These are phyloP conservation scores for Luffa aegyptiaca DNA, from an alignment of 306 rosid genomes.

Conservation along the genomic window DNA sequence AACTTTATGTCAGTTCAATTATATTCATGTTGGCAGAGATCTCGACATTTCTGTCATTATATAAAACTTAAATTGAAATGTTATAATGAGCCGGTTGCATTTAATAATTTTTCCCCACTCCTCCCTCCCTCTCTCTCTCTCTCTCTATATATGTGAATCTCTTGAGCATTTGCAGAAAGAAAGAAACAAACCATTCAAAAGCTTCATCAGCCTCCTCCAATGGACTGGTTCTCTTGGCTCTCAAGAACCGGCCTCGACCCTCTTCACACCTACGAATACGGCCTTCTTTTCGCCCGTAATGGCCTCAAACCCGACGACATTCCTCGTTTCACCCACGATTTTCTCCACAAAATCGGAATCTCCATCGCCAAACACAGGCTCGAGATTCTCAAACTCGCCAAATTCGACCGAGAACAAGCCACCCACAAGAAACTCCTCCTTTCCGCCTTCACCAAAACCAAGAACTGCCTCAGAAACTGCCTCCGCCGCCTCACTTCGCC, in stretches of 20 bases:
- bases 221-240: constrained; percentile 98
- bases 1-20: too few species aligned
- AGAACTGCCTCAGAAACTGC: constrained; percentile 45
- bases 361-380: constrained; percentile 82
- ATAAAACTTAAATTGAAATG: too few species aligned
- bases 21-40: too few species aligned
- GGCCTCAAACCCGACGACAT: constrained; percentile 55
- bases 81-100: too few species aligned
- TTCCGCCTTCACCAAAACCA: constrained; percentile 31
- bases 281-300: constrained; percentile 59
- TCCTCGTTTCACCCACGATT: constrained; percentile 61
- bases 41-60: too few species aligned
- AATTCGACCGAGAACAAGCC: constrained; percentile 20
- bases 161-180: too few species aligned
- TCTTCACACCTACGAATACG: constrained; percentile 54
- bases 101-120: not conserved
- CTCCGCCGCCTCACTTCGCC: constrained; percentile 23
- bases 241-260: constrained; percentile 67
- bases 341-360: constrained; percentile 83
- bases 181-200: not conserved
- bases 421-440: constrained; percentile 18
- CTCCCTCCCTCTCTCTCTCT: not conserved
- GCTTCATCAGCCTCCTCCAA: constrained; percentile 8
- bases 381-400: constrained; percentile 76
- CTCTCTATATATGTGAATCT: constrained; percentile 8